phyloP scores from a whole-genome alignment of 2,329 filamentous ascomycete genomes.

The Neonectria hederae region DNA sequence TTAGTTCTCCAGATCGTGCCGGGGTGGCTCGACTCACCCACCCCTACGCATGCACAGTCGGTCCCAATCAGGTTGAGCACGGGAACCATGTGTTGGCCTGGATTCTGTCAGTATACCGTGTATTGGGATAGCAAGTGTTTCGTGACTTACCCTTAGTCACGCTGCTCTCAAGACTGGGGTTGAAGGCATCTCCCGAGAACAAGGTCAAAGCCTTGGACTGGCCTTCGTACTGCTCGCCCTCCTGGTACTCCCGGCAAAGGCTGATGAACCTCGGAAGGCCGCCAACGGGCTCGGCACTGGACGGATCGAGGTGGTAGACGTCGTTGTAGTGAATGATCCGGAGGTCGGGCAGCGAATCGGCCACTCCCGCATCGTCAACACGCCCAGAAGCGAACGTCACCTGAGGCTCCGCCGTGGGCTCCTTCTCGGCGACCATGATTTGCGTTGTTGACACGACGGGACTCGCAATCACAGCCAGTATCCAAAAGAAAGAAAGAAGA shows the following conservation, averaged over 20 bases:
- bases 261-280: constrained; percentile 84
- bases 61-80: constrained; percentile 82
- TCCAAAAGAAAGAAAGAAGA: not conserved
- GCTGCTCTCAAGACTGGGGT: constrained; percentile 87
- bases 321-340: constrained; percentile 93
- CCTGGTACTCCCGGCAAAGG: constrained; percentile 78
- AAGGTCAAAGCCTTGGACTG: constrained; percentile 77
- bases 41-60: constrained; percentile 82
- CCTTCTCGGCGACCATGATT: constrained; percentile 35
- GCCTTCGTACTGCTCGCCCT: constrained; percentile 65
- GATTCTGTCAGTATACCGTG: not conserved
- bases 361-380: constrained; percentile 27
- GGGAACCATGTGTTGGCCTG: constrained; percentile 85
- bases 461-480: not conserved
- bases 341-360: constrained; percentile 66
- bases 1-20: constrained; percentile 24
- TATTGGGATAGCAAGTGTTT: not conserved
- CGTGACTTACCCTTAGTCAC: constrained; percentile 78
- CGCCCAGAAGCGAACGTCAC: constrained; percentile 41
- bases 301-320: constrained; percentile 85
- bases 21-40: constrained; percentile 55
- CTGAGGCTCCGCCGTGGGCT: constrained; percentile 42
- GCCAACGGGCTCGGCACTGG: constrained; percentile 83
- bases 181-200: constrained; percentile 94
- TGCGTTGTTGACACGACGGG: not conserved